phyloP scores from a whole-genome alignment of 2,329 filamentous ascomycete species.

The Lizonia empirigonia region DNA sequence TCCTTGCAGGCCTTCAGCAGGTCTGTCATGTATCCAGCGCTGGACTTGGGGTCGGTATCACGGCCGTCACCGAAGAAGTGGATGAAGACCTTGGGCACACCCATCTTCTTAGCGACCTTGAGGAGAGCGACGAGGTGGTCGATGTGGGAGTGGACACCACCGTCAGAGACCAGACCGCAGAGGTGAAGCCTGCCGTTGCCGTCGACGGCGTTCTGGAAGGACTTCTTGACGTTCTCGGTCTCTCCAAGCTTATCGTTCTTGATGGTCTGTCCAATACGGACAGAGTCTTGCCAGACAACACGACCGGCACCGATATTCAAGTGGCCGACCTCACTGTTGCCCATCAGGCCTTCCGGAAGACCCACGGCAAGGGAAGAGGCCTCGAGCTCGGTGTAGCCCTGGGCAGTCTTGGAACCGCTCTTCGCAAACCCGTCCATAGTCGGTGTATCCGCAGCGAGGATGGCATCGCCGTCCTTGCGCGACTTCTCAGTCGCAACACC shows the following conservation, averaged over 20 bases:
- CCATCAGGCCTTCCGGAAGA: slow-evolving; percentile 96
- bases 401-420: slow-evolving; percentile 69
- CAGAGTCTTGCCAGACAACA: slow-evolving; percentile 95
- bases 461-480: slow-evolving; percentile 89
- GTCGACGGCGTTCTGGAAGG: slow-evolving; percentile 79
- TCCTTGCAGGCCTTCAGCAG: slow-evolving; percentile 81
- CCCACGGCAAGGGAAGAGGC: slow-evolving; percentile 95
- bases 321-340: slow-evolving; percentile 98
- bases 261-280: slow-evolving; percentile 92
- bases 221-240: slow-evolving; percentile 76
- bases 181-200: slow-evolving; percentile 93
- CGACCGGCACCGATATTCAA: slow-evolving; percentile 97
- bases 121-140: slow-evolving; percentile 88
- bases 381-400: slow-evolving; percentile 91
- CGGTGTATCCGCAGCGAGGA: slow-evolving; percentile 89
- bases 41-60: slow-evolving; percentile 96
- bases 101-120: slow-evolving; percentile 85
- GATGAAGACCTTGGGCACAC: slow-evolving; percentile 90
- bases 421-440: slow-evolving; percentile 86
- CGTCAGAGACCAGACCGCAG: slow-evolving; percentile 89
- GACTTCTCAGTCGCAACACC: slow-evolving; percentile 82
- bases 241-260: slow-evolving; percentile 81
- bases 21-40: slow-evolving; percentile 83
- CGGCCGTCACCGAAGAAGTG: slow-evolving; percentile 99
- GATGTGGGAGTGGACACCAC: slow-evolving; percentile 96